Percentiles rank a stretch among this genome's conserved stretches.
These are phyloP conservation scores for Linum lewisii DNA, from an alignment of 345 rosid species.

Conservation along the genomic window DNA sequence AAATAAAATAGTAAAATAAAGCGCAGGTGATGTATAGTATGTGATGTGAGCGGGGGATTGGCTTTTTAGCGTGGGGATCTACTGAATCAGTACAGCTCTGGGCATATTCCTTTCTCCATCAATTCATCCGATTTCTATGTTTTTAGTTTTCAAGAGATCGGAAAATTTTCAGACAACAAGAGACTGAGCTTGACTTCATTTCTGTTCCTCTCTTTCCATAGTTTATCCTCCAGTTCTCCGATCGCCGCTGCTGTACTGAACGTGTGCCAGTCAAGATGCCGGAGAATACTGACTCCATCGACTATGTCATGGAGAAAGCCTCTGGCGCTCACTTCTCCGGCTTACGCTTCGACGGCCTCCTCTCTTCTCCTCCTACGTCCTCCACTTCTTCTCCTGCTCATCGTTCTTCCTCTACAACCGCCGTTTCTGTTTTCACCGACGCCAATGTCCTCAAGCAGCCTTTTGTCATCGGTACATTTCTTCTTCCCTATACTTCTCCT, in stretches of 20 bases:
- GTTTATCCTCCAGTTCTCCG: background rate
- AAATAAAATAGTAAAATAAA: too few species aligned
- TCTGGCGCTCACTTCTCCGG: slow-evolving; percentile 99
- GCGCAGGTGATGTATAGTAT: too few species aligned
- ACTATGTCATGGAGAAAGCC: slow-evolving; percentile 92
- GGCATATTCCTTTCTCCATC: background rate
- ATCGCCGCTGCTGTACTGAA: background rate
- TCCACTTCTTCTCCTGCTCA: slow-evolving; percentile 28
- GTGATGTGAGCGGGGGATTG: too few species aligned
- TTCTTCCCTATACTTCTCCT: background rate
- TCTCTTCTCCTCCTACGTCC: slow-evolving; percentile 48
- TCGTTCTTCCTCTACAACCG: slow-evolving; percentile 1
- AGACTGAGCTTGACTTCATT: background rate
- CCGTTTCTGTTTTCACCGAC: slow-evolving; percentile 22
- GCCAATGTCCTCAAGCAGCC: slow-evolving; percentile 48
- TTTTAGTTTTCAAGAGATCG: too few species aligned
- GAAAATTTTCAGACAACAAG: too few species aligned
- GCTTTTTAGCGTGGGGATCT: too few species aligned
- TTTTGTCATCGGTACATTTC: slow-evolving; percentile 64
- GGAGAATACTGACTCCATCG: slow-evolving; percentile 49
- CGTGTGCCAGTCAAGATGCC: slow-evolving; percentile 23
- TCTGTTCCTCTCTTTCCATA: background rate
- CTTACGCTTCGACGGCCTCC: slow-evolving; percentile 67
- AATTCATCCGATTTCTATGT: background rate
- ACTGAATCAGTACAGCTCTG: background rate